Conservation (phyloP, 306 rosid genomes). For the Inga laurina region DNA sequence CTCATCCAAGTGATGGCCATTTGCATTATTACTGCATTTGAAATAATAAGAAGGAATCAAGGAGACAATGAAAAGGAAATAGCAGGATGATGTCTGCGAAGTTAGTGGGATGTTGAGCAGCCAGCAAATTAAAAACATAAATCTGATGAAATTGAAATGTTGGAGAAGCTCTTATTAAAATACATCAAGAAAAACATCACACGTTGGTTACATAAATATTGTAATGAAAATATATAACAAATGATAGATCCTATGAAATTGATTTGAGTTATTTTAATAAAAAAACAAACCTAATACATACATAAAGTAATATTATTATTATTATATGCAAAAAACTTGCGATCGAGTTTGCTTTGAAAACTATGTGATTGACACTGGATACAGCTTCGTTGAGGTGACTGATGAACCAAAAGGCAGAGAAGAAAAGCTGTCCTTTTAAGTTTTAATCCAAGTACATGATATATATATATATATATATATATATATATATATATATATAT, state of each 20-base stretch:
- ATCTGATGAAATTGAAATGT: neutral
- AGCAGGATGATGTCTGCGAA: neutral
- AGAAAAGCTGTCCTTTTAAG: neutral
- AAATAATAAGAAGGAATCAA: neutral
- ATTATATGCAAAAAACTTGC: neutral
- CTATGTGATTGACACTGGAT: neutral
- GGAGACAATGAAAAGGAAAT: neutral
- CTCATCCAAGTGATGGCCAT: neutral
- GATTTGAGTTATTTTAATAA: no score
- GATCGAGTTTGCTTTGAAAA: conserved; percentile 21
- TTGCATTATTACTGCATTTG: neutral
- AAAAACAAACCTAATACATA: no score
- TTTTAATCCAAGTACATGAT: no score
- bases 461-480: no score
- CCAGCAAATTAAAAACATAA: no score
- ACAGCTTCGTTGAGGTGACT: conserved; percentile 25
- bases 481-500: no score
- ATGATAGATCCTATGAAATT: no score
- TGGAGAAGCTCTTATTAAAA: neutral
- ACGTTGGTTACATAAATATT: no score
- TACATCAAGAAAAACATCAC: no score
- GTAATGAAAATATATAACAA: no score
- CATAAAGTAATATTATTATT: neutral
- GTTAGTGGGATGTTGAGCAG: neutral
- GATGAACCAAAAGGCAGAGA: neutral